Evolutionary conservation across 2,329 filamentous ascomycete species (phyloP), one percentile per base, ranked within the genome.

Genomic region (Talaromyces sp.): DNA sequence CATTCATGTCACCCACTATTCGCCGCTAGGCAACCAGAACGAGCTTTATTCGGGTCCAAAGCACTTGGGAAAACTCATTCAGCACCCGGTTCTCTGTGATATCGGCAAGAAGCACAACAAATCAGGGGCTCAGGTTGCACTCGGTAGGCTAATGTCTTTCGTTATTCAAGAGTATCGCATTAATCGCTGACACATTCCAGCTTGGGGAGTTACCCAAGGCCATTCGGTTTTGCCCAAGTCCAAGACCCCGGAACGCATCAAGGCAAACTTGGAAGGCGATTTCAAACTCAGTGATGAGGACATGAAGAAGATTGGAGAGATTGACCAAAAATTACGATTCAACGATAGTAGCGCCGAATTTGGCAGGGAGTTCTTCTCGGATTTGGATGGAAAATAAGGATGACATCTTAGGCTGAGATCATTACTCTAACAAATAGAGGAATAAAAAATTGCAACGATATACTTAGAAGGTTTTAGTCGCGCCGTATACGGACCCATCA

Each of bases 251-350:
- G 64, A 69, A 30, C 70, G 79, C 14, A 81, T 82, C 63, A 72
- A 70, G 66, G 65, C 69, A 27, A 82, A 82, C 59, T 64, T 80
- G 8, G 76, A 77, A 59, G 75, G 74, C 9, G 84, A 86, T 68
- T 89, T 90, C 71, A 81, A 83, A 68, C 77, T 90, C 30, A 79
- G 80, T 1, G 67, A 70, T 0, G 82, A 83, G 57, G 87, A 90
- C 67, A 73, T 89, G 67, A 73, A 82, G 68, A 83, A 81, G 73
- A 83, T 87, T 57, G 75, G 79, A 44, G 68, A 64, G 0, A 76
- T 88, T 23, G 85, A 89, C 69, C 85, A 82, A 75, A 87, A 87
- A 73, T 53, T 86, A 65, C 76, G 86, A 50, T 87, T 88, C 69
- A 88, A 87, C 61, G 85, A 88, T 69, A 80, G 84, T 4, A 83